A percentile compares a stretch with the other conserved stretches of the same genome.
Evolutionary conservation across 768 basidiomycete genomes (phyloP).

Genomic region (Mycena belliarum): DNA sequence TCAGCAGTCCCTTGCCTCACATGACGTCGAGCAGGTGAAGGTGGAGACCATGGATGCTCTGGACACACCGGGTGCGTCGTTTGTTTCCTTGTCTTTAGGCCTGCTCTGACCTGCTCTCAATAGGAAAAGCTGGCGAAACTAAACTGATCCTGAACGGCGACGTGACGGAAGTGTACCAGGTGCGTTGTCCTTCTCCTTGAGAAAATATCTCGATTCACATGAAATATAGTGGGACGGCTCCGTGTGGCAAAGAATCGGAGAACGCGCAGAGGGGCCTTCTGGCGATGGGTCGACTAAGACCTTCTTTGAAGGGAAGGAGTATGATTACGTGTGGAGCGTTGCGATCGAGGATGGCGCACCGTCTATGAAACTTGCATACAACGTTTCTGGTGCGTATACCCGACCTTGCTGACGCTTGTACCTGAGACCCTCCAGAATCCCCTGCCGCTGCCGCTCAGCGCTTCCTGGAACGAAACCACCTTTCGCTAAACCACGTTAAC

Average conservation of each 20-base stretch:
- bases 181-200: constrained; percentile 31
- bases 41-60: constrained; percentile 87
- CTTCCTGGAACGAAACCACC: constrained; percentile 82
- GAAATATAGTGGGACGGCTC: constrained; percentile 75
- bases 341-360: constrained; percentile 93
- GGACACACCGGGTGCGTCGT: constrained; percentile 59
- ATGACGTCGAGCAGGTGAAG: constrained; percentile 91
- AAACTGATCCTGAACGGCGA: constrained; percentile 86
- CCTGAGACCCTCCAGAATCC: constrained; percentile 63
- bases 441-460: constrained; percentile 86
- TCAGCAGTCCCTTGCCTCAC: constrained; percentile 76
- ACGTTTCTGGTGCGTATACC: constrained; percentile 65
- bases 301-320: constrained; percentile 76
- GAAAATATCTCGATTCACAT: background rate
- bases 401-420: background rate
- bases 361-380: constrained; percentile 92
- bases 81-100: background rate
- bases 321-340: constrained; percentile 99
- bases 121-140: constrained; percentile 91
- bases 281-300: constrained; percentile 89
- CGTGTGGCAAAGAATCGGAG: constrained; percentile 92
- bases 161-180: constrained; percentile 89
- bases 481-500: constrained; percentile 82
- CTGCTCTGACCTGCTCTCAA: background rate
- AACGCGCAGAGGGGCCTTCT: constrained; percentile 91